Evolutionary conservation across 2,329 filamentous ascomycete genomes (phyloP).

Genomic region (Dactylellina cionopaga): DNA sequence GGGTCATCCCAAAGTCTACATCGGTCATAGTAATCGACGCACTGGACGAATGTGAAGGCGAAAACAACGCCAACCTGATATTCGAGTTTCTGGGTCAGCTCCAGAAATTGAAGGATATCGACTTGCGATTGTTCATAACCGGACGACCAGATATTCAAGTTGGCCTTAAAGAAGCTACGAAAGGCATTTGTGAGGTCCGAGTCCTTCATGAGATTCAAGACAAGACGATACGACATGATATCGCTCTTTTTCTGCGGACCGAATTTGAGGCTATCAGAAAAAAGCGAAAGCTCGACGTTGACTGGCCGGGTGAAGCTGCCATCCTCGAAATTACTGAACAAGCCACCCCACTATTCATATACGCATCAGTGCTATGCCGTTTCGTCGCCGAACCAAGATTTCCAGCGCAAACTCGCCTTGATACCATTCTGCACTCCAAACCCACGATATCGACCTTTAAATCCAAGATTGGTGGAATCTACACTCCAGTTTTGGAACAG

Average conservation of each 20-base stretch:
- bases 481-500: slow-evolving; percentile 9
- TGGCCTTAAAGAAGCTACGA: slow-evolving; percentile 45
- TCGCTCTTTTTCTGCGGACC: slow-evolving; percentile 26
- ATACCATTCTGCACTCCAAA: not conserved
- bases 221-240: slow-evolving; percentile 56
- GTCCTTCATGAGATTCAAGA: slow-evolving; percentile 32
- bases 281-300: not conserved
- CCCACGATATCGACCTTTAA: not conserved
- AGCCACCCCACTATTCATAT: slow-evolving; percentile 5
- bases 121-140: slow-evolving; percentile 54
- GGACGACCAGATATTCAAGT: slow-evolving; percentile 55
- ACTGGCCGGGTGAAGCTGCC: not conserved
- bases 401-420: not conserved
- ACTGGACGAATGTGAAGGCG: slow-evolving; percentile 60
- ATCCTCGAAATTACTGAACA: not conserved
- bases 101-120: slow-evolving; percentile 6
- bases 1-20: not conserved
- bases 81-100: slow-evolving; percentile 56
- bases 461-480: not conserved
- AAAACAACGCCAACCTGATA: slow-evolving; percentile 58
- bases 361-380: not conserved
- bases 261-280: not conserved
- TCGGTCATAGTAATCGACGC: slow-evolving; percentile 58
- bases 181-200: slow-evolving; percentile 24
- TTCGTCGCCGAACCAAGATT: not conserved